phyloP scores from a whole-genome alignment of 306 rosid species.

The Castanopsis chinensis region DNA sequence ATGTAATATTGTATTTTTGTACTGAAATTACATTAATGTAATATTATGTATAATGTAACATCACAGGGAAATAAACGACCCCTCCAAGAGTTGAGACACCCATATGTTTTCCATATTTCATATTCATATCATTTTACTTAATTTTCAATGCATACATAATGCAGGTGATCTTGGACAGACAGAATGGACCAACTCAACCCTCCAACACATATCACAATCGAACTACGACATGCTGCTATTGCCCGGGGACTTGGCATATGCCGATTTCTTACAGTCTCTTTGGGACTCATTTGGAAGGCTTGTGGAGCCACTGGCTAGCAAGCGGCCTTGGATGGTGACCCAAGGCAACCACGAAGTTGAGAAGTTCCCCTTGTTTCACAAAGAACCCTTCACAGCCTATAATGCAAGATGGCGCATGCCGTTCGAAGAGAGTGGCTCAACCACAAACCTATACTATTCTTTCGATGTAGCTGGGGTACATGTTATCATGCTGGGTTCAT shows the following conservation, averaged over 20 bases:
- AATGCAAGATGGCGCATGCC: conserved; percentile 90
- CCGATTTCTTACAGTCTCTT: conserved; percentile 28
- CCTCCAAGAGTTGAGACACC: no score
- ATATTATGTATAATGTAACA: no score
- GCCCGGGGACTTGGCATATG: conserved; percentile 81
- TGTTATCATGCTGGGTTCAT: conserved; percentile 84
- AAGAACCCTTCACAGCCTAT: conserved; percentile 56
- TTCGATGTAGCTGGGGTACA: conserved; percentile 73
- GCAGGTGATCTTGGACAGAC: conserved; percentile 92
- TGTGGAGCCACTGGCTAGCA: conserved; percentile 70
- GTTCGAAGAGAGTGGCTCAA: conserved; percentile 56
- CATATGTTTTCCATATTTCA: no score
- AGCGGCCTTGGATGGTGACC: conserved; percentile 96
- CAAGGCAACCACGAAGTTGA: conserved; percentile 82
- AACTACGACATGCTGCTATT: conserved; percentile 68
- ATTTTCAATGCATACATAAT: not conserved
- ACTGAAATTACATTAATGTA: no score
- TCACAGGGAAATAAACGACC: no score
- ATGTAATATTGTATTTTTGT: no score
- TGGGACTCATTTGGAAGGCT: conserved; percentile 87
- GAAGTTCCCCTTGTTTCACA: conserved; percentile 38
- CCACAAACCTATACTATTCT: conserved; percentile 80
- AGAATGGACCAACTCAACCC: conserved; percentile 66
- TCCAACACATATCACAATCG: conserved; percentile 45
- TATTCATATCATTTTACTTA: not conserved